These are phyloP conservation scores for Yamadazyma paraphyllophila DNA, from an alignment of 805 yeast species.

Conservation along the genomic window DNA sequence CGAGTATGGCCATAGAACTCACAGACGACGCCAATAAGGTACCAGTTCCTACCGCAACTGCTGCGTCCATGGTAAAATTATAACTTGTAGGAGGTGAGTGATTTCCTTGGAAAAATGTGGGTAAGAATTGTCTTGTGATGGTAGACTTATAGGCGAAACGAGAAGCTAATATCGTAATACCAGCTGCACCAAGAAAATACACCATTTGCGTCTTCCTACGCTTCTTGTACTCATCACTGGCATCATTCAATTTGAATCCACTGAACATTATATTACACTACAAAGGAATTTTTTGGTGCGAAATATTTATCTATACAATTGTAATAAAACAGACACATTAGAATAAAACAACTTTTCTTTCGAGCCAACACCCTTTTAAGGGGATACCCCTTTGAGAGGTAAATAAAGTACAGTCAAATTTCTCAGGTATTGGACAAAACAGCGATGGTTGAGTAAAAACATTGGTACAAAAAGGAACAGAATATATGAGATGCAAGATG, in stretches of 20 bases:
- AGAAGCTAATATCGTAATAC: slow-evolving; percentile 67
- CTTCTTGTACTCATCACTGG: slow-evolving; percentile 50
- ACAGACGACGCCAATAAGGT: slow-evolving; percentile 71
- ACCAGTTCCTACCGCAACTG: slow-evolving; percentile 80
- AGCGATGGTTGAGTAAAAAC: not conserved
- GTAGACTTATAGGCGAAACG: slow-evolving; percentile 76
- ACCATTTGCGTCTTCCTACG: slow-evolving; percentile 73
- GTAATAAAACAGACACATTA: slow-evolving; percentile 8
- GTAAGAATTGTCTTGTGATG: slow-evolving; percentile 67
- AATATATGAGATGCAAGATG: not conserved
- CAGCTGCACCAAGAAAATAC: slow-evolving; percentile 68
- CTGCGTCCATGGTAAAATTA: slow-evolving; percentile 78
- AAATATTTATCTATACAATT: slow-evolving; percentile 6
- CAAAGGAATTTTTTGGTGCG: slow-evolving; percentile 5
- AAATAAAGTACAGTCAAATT: slow-evolving; percentile 3
- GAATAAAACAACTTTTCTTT: slow-evolving; percentile 9
- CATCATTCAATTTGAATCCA: slow-evolving; percentile 31
- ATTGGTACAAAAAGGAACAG: not conserved
- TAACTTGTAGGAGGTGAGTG: slow-evolving; percentile 78
- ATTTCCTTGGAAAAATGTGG: slow-evolving; percentile 78
- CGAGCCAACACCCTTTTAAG: not conserved
- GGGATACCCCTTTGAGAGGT: not conserved
- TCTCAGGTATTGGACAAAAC: slow-evolving; percentile 1
- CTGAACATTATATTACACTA: slow-evolving; percentile 16
- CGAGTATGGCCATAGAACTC: slow-evolving; percentile 68